Evolutionary conservation across 306 rosid species (phyloP), one percentile per base, ranked within the genome.

Genomic region (Cucumis hystrix): DNA sequence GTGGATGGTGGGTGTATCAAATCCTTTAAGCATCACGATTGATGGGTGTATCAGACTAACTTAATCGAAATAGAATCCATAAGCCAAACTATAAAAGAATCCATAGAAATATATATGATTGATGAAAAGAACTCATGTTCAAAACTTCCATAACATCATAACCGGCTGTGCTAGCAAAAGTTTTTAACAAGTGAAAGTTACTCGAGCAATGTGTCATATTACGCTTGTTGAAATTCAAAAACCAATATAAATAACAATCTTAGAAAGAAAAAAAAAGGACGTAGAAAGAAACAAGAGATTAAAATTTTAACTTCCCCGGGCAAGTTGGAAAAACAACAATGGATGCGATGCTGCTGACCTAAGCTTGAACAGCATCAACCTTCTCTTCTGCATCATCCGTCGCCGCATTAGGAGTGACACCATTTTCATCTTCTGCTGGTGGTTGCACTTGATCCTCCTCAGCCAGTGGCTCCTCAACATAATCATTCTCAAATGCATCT

Each of bases 381-480:
- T 86, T 88, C 79, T 80, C 91, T 45, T 88, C 93, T 30, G 82
- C 92, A 39, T 81, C 96, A 85, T 82, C 78, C 0, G 87, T 61
- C 40, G 84, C 84, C 18, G 79, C 83, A 78, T 17, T 41, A 74
- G 78, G 75, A 54, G 85, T 64, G 75, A 84, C 97, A 28, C 76
- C 96, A 51, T 63, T 89, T 7, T 86, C 89, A 28, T 84, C 89
- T 82, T 92, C 98, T 0, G 79, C 73, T 0, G 91, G 96, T 17
- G 98, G 97, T 75, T 94, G 97, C 85, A 80, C 97, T 87, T 94
- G 98, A 39, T 94, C 96, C 0, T 92, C 97, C 79, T 94, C 98
- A 0, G 98, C 97, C 40, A 94, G 85, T 3, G 98, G 98, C 80
- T 94, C 98, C 86, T 94, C 98, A 68, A 90, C 96, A 70, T 94